Percentiles rank a stretch among this genome's conserved stretches.
phyloP scores from a whole-genome alignment of 257 asterid species.

The Solanum chmielewskii region DNA sequence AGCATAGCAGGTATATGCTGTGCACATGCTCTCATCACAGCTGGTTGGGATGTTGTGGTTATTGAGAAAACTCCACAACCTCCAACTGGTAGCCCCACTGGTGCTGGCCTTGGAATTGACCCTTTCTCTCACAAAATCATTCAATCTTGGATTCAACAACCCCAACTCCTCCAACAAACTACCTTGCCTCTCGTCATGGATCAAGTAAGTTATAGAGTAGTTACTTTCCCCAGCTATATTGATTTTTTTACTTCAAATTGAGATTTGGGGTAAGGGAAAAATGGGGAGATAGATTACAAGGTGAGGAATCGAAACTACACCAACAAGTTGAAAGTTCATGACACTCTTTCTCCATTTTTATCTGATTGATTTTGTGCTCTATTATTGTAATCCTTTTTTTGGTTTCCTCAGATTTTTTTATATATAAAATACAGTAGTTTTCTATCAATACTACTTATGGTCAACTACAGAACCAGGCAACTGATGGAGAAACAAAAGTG shows the following conservation, averaged over 20 bases:
- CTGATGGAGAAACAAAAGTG: conserved; percentile 37
- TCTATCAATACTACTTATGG: too few species aligned
- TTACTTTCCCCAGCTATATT: neutral
- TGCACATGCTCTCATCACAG: conserved; percentile 58
- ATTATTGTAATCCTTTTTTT: neutral
- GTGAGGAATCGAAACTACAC: neutral
- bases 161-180: conserved; percentile 19
- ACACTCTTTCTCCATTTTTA: neutral
- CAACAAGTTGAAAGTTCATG: too few species aligned
- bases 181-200: conserved; percentile 54
- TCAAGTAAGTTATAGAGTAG: conserved; percentile 28
- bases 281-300: neutral
- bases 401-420: neutral
- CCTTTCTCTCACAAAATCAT: conserved; percentile 30
- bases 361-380: neutral
- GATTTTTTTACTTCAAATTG: neutral
- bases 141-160: conserved; percentile 37
- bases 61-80: conserved; percentile 68
- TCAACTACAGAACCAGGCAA: conserved; percentile 44
- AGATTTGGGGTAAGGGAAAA: neutral
- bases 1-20: conserved; percentile 73
- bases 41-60: conserved; percentile 79
- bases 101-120: conserved; percentile 82
- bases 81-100: conserved; percentile 62
- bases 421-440: neutral